Conservation (phyloP, 1,139 yeast species). For the Lodderomyces theae region DNA sequence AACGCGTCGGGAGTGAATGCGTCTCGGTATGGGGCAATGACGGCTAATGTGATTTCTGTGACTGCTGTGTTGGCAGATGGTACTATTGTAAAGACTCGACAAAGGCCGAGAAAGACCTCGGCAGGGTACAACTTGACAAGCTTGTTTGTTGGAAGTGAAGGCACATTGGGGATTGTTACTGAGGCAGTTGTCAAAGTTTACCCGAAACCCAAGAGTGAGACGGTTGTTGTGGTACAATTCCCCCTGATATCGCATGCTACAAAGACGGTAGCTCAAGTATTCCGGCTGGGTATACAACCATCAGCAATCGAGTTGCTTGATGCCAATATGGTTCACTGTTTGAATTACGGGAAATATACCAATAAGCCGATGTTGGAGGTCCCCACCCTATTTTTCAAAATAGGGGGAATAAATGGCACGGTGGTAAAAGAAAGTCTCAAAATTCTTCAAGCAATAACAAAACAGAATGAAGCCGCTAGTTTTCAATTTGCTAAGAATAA, state of each 20-base stretch:
- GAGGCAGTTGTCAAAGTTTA: constrained; percentile 44
- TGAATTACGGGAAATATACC: constrained; percentile 43
- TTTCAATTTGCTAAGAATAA: constrained; percentile 34
- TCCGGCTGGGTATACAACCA: constrained; percentile 40
- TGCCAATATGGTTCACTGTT: constrained; percentile 44
- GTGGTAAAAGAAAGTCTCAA: constrained; percentile 38
- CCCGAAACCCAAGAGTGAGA: constrained; percentile 38
- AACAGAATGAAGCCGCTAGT: constrained; percentile 28
- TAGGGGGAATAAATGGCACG: constrained; percentile 37
- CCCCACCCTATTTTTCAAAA: constrained; percentile 43
- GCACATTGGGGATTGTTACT: constrained; percentile 45
- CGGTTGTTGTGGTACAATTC: constrained; percentile 46
- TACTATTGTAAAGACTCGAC: constrained; percentile 40
- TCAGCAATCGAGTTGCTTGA: constrained; percentile 45
- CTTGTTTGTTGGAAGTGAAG: constrained; percentile 45
- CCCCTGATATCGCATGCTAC: constrained; percentile 40
- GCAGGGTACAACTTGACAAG: constrained; percentile 47
- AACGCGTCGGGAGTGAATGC: constrained; percentile 48
- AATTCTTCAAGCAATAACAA: constrained; percentile 26
- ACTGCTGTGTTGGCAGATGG: constrained; percentile 48
- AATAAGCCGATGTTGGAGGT: constrained; percentile 52
- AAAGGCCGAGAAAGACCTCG: constrained; percentile 43
- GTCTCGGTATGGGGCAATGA: constrained; percentile 46
- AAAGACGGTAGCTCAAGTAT: constrained; percentile 40
- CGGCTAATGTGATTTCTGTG: constrained; percentile 39